Evolutionary conservation across 768 basidiomycete genomes (phyloP).

Genomic region (Hydnomerulius pinastri): DNA sequence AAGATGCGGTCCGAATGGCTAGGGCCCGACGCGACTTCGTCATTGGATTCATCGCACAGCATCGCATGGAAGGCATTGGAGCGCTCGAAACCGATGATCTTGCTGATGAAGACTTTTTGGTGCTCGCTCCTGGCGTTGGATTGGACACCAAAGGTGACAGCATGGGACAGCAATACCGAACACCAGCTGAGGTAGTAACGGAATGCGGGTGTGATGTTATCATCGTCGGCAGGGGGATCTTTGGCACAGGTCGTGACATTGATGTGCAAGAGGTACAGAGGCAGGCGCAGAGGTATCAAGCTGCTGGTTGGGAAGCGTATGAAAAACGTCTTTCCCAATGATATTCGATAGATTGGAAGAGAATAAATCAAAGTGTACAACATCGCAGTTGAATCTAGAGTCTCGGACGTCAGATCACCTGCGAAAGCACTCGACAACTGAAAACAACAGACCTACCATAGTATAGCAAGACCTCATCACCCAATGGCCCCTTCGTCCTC

Average conservation of each 20-base stretch:
- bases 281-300: conserved; percentile 83
- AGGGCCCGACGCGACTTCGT: conserved; percentile 82
- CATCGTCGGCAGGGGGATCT: conserved; percentile 95
- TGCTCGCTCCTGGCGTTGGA: conserved; percentile 92
- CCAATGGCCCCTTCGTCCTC: conserved; percentile 9
- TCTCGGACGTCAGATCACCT: neutral
- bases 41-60: conserved; percentile 93
- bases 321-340: conserved; percentile 46
- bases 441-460: neutral
- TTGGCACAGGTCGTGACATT: conserved; percentile 58
- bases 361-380: neutral
- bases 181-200: conserved; percentile 79
- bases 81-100: conserved; percentile 27
- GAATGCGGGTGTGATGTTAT: conserved; percentile 92
- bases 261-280: conserved; percentile 42
- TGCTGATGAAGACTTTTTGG: conserved; percentile 76
- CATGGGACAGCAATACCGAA: conserved; percentile 95
- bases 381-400: too few species aligned
- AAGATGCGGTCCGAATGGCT: conserved; percentile 86
- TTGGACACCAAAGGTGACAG: conserved; percentile 76
- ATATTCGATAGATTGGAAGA: neutral
- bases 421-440: neutral
- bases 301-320: conserved; percentile 93
- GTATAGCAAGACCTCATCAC: conserved; percentile 3
- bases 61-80: conserved; percentile 74